Conservation (phyloP, 805 yeast genomes). For the Starmera pachycereana region DNA sequence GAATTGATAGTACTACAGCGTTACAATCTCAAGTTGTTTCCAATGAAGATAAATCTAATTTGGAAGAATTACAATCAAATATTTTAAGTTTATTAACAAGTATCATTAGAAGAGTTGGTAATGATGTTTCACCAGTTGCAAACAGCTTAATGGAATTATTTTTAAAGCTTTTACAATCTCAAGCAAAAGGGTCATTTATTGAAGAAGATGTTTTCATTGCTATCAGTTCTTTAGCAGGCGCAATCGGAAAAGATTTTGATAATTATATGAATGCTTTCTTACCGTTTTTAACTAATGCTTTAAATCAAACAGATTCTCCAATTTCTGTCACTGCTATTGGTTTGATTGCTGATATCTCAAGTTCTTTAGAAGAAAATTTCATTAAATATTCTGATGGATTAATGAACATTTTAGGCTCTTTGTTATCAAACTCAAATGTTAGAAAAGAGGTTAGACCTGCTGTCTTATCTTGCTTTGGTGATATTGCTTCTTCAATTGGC, state of each 20-base stretch:
- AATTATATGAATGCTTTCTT: constrained; percentile 74
- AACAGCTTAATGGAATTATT: constrained; percentile 82
- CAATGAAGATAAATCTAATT: constrained; percentile 62
- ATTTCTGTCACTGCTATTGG: constrained; percentile 89
- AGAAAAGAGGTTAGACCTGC: constrained; percentile 80
- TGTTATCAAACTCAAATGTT: constrained; percentile 55
- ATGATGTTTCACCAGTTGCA: constrained; percentile 54
- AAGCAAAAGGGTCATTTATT: constrained; percentile 54
- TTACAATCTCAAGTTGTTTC: constrained; percentile 48
- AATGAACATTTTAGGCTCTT: constrained; percentile 74
- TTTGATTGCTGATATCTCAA: constrained; percentile 86
- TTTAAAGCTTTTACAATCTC: constrained; percentile 53
- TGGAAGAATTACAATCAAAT: constrained; percentile 85
- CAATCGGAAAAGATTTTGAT: constrained; percentile 60
- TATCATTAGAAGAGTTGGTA: constrained; percentile 53
- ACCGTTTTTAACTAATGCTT: constrained; percentile 72
- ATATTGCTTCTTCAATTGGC: constrained; percentile 85
- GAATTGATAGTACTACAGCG: constrained; percentile 61
- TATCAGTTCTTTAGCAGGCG: constrained; percentile 79
- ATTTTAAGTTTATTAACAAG: constrained; percentile 17
- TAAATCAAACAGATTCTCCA: constrained; percentile 74
- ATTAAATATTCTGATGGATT: constrained; percentile 68
- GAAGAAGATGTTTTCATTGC: constrained; percentile 95
- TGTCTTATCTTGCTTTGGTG: constrained; percentile 90
- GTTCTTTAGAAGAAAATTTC: constrained; percentile 69